Evolutionary conservation across 78 protist species (phyloP), one percentile per base, ranked within the genome.

Genomic region (Dictyostelium intermedium): DNA sequence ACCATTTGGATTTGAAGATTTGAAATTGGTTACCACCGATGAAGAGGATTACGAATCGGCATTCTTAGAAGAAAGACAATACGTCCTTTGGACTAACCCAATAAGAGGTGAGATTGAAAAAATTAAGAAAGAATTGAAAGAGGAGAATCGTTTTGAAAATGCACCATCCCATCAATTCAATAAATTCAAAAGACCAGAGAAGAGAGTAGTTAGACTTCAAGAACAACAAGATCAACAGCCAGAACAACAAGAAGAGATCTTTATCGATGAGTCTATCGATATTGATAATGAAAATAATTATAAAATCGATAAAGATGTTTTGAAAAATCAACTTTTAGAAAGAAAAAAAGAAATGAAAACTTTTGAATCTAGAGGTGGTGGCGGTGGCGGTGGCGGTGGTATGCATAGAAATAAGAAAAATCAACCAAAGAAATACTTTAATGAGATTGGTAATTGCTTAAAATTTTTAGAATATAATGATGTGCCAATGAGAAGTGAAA

Each of bases 401-500:
- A 1, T 35, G 85, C 3, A 91, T 98, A 32, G 97, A 97, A 1
- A 74, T 18, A 80, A 35, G 78, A 20, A 10, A 97, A 18, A 91
- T 47, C 2, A 91, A 83, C 10, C 66, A 56, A 56, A 56, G 66
- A 56, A 56, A 56, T 56, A 56, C 20, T 56, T 56, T 9, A 56
- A 56, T 56, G 35, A 56, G 16, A 72, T 14, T 20, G 98, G 91
- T 39, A 77, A 96, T 35, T 82, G 20, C 14, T 13, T 39, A 14
- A 37, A 43, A 60, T 76, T 86, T n/a, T 86, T 76, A 30, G 35
- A 35, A 7, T 72, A 30, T 16, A 72, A 72, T 72, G 35, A 34
- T 18, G 43, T 32, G 4, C 45, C 79, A 72, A 72, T 16, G 23
- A 30, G 50, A 87, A 60, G 53, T 45, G 47, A 73, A 16, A 43